Percentiles rank a stretch among this genome's conserved stretches.
Conservation (phyloP, 208 protist species). For the Naegleria lovaniensis region DNA sequence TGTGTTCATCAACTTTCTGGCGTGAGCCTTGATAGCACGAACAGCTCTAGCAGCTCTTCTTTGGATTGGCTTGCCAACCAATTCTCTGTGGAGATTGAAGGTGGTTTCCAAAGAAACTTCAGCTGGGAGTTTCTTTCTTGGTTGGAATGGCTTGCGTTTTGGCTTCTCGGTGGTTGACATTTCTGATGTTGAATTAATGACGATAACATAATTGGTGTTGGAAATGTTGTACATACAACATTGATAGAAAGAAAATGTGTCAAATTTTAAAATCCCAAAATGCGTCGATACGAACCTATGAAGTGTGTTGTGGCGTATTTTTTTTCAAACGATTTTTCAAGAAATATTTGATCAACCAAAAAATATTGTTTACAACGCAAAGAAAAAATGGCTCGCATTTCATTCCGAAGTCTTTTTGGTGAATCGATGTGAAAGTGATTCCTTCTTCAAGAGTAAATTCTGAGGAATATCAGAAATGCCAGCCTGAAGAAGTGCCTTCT, state of each 20-base stretch:
- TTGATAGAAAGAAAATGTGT: no score
- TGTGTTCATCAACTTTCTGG: neutral
- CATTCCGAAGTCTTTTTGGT: neutral
- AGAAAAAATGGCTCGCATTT: neutral
- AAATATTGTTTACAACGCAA: neutral
- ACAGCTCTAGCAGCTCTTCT: slow-evolving; percentile 1
- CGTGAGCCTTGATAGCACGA: neutral
- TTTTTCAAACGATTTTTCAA: neutral
- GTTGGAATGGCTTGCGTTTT: neutral
- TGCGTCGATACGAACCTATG: no score
- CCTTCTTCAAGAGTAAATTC: neutral
- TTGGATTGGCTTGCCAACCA: neutral
- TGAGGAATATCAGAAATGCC: neutral
- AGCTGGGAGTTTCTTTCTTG: neutral
- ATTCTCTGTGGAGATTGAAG: neutral
- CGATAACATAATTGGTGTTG: no score
- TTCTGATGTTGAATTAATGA: no score
- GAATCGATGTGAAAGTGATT: neutral
- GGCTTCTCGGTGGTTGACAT: neutral
- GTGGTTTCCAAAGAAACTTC: neutral
- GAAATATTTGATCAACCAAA: neutral
- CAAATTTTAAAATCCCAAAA: no score
- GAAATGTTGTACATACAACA: no score
- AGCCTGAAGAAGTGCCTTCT: neutral
- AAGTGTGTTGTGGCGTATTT: neutral